Percentiles rank a stretch among this genome's conserved stretches.
phyloP scores from a whole-genome alignment of 2,329 filamentous ascomycete genomes.

The Knufia fluminis region DNA sequence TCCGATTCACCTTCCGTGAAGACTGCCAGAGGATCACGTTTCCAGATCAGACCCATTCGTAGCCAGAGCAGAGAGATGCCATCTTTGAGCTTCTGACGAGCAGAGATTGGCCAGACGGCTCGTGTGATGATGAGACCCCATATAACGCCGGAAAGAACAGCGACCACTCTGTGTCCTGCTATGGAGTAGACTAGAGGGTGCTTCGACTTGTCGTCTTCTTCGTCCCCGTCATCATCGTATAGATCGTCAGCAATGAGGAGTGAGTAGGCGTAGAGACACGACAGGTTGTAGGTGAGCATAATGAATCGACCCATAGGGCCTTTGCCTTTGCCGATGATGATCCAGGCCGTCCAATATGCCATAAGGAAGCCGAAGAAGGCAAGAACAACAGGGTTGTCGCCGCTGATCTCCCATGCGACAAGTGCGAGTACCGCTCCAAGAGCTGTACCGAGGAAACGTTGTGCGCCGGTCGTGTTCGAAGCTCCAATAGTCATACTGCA shows the following conservation, averaged over 20 bases:
- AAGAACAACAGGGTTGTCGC: conserved; percentile 65
- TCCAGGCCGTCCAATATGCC: conserved; percentile 75
- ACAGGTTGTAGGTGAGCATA: conserved; percentile 91
- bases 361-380: conserved; percentile 73
- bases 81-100: conserved; percentile 76
- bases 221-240: conserved; percentile 62
- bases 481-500: conserved; percentile 96
- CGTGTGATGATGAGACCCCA: conserved; percentile 90
- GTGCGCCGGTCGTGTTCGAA: conserved; percentile 82
- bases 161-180: conserved; percentile 73
- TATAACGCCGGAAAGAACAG: conserved; percentile 75
- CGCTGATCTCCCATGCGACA: conserved; percentile 65
- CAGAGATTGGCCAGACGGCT: conserved; percentile 88
- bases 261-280: conserved; percentile 87
- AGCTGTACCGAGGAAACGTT: conserved; percentile 77
- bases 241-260: conserved; percentile 72
- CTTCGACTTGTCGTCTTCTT: conserved; percentile 70
- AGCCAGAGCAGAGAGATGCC: conserved; percentile 86
- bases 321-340: conserved; percentile 75
- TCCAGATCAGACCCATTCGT: conserved; percentile 93
- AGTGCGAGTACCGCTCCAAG: conserved; percentile 70
- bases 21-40: conserved; percentile 73
- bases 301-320: conserved; percentile 90
- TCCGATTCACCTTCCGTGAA: conserved; percentile 52
- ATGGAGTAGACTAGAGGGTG: conserved; percentile 84